phyloP scores from a whole-genome alignment of 2,329 filamentous ascomycete genomes.

The Penicillium brevicompactum region DNA sequence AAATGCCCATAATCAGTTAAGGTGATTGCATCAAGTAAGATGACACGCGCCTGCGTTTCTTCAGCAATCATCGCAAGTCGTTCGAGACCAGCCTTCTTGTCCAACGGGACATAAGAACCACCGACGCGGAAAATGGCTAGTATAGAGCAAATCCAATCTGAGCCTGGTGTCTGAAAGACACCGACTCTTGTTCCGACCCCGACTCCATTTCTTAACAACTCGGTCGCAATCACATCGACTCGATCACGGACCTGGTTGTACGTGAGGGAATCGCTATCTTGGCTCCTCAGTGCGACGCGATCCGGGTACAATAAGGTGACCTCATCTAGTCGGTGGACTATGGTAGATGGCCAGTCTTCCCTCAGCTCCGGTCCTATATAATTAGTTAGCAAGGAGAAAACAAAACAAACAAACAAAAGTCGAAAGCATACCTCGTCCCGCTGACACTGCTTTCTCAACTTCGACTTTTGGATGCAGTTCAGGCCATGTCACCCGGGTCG shows the following conservation, averaged over 20 bases:
- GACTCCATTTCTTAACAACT: conserved; percentile 23
- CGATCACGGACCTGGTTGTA: conserved; percentile 40
- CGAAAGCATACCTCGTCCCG: conserved; percentile 18
- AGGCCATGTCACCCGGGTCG: conserved; percentile 21
- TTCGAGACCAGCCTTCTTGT: conserved; percentile 27
- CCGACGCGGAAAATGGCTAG: conserved; percentile 36
- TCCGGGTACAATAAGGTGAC: conserved; percentile 25
- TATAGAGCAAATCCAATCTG: conserved; percentile 32
- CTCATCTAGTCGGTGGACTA: conserved; percentile 41
- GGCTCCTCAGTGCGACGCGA: conserved; percentile 32
- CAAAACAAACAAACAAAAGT: not conserved
- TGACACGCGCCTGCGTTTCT: conserved; percentile 7
- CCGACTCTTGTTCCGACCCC: conserved; percentile 32
- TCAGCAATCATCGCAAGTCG: conserved; percentile 26
- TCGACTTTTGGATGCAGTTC: conserved; percentile 13
- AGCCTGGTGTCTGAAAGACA: conserved; percentile 44
- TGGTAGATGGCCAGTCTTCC: conserved; percentile 37
- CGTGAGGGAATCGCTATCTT: conserved; percentile 30
- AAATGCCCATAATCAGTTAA: conserved; percentile 6
- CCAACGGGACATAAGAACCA: conserved; percentile 38
- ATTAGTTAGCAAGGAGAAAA: not conserved
- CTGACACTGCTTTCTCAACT: conserved; percentile 14
- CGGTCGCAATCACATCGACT: conserved; percentile 37
- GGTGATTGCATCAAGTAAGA: conserved; percentile 15
- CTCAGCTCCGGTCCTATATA: conserved; percentile 20